These are phyloP conservation scores for Capsella bursapastoris DNA, from an alignment of 345 rosid genomes.

Conservation along the genomic window DNA sequence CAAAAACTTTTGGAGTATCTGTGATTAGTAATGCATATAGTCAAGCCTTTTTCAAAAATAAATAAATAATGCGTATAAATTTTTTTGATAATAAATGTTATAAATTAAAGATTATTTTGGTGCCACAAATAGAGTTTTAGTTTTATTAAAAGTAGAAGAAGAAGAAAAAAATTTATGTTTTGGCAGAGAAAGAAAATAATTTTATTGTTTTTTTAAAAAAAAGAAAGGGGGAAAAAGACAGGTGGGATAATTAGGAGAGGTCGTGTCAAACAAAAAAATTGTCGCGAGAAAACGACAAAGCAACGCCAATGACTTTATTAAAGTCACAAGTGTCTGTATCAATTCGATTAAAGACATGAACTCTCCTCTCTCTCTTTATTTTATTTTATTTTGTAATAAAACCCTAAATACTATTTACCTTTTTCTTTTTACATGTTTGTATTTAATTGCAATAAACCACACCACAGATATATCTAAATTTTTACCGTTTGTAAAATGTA, in stretches of 20 bases:
- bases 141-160: background rate
- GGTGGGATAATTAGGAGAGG: conserved; percentile 47
- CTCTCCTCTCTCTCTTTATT: conserved; percentile 29
- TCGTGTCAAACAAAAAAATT: conserved; percentile 43
- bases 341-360: conserved; percentile 41
- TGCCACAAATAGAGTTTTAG: background rate
- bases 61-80: background rate
- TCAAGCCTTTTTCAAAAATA: background rate
- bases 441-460: background rate
- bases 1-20: background rate
- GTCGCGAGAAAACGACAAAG: conserved; percentile 49
- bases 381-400: conserved; percentile 2
- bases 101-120: background rate
- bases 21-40: no score
- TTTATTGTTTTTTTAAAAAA: background rate
- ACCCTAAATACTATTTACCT: background rate
- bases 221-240: conserved; percentile 19
- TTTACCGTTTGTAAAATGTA: background rate
- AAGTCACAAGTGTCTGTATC: conserved; percentile 49
- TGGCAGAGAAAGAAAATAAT: conserved; percentile 14
- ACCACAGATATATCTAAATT: background rate
- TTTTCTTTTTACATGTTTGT: conserved; percentile 17
- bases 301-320: conserved; percentile 49
- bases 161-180: conserved; percentile 7
- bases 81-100: background rate